These are phyloP conservation scores for Candida parachauliodes DNA, from an alignment of 805 yeast genomes.

Conservation along the genomic window DNA sequence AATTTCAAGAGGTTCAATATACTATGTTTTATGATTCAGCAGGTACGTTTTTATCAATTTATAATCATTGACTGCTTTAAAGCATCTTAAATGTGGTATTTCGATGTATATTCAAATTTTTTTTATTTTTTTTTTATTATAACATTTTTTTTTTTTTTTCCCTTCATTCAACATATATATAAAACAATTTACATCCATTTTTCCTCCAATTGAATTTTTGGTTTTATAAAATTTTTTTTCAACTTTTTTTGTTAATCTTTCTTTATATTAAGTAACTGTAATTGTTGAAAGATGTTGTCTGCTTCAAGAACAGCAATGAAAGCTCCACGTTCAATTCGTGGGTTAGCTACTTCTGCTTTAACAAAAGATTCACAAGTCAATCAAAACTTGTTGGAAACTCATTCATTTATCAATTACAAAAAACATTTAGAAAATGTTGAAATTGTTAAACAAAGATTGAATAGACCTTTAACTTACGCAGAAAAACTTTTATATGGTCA, in stretches of 20 bases:
- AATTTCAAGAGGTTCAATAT: background rate
- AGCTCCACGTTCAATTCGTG: slow-evolving; percentile 35
- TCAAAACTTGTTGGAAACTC: slow-evolving; percentile 78
- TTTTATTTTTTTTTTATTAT: background rate
- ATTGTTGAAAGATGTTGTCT: slow-evolving; percentile 31
- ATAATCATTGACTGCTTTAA: too few species aligned
- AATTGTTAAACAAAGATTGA: slow-evolving; percentile 75
- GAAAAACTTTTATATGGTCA: slow-evolving; percentile 95
- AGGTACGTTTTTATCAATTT: background rate
- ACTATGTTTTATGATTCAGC: background rate
- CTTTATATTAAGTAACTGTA: slow-evolving; percentile 1
- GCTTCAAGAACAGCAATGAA: slow-evolving; percentile 33
- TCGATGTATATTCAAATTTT: background rate
- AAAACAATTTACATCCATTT: slow-evolving; percentile 1
- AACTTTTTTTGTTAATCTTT: slow-evolving; percentile 1
- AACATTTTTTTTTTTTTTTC: background rate
- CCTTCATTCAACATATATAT: background rate
- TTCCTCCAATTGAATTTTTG: slow-evolving; percentile 5
- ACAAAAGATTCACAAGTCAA: slow-evolving; percentile 70
- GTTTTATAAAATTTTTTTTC: background rate
- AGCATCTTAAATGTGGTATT: too few species aligned
- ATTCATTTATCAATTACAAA: slow-evolving; percentile 88
- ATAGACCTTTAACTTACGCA: slow-evolving; percentile 90
- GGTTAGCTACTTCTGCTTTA: slow-evolving; percentile 50
- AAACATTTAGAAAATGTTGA: slow-evolving; percentile 83